A percentile compares a stretch with the other conserved stretches of the same genome.
Evolutionary conservation across 305 asterid genomes (phyloP).

Genomic region (Andrographis paniculata): DNA sequence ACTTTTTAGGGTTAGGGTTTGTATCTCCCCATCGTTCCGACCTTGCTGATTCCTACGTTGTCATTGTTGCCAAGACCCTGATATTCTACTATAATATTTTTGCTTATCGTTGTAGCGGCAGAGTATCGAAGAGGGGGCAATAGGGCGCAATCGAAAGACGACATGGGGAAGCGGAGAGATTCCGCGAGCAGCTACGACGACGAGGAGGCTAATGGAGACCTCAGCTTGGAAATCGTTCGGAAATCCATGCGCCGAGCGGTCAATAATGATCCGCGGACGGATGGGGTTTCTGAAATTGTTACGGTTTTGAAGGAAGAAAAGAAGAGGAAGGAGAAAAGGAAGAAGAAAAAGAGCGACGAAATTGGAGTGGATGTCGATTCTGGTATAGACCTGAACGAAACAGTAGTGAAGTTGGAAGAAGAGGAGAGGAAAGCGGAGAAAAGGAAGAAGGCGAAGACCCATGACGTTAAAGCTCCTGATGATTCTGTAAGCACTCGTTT

Average conservation of each 20-base stretch:
- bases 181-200: slow-evolving; percentile 29
- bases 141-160: slow-evolving; percentile 32
- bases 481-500: slow-evolving; percentile 30
- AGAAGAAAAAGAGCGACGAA: slow-evolving; percentile 36
- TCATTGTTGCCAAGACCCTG: too few relatives aligned
- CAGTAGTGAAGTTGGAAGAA: slow-evolving; percentile 32
- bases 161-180: slow-evolving; percentile 18
- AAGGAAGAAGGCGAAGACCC: slow-evolving; percentile 27
- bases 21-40: neutral
- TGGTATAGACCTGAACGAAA: slow-evolving; percentile 5
- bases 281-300: slow-evolving; percentile 30
- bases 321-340: slow-evolving; percentile 35
- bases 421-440: slow-evolving; percentile 40
- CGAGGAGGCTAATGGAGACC: slow-evolving; percentile 72
- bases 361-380: slow-evolving; percentile 14
- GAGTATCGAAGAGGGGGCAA: slow-evolving; percentile 38
- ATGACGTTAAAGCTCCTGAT: slow-evolving; percentile 23
- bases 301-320: slow-evolving; percentile 29
- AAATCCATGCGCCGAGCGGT: slow-evolving; percentile 36
- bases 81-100: too few relatives aligned
- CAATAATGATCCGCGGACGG: slow-evolving; percentile 14
- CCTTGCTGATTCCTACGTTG: neutral
- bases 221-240: slow-evolving; percentile 62
- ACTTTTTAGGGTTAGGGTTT: neutral
- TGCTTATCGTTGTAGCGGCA: neutral